phyloP scores from a whole-genome alignment of 257 asterid species.

The Capsicum baccatum region DNA sequence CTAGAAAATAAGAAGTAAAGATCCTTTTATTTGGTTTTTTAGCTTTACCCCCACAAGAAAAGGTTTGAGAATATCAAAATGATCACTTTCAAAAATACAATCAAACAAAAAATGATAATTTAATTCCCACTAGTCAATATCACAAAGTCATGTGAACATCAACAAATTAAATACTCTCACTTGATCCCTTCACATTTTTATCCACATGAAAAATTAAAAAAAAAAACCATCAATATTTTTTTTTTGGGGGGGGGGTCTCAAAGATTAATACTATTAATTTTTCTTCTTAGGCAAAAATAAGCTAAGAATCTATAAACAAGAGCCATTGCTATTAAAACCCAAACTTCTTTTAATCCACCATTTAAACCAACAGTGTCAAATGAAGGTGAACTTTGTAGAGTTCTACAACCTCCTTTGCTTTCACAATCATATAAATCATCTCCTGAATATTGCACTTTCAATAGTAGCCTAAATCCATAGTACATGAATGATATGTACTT shows the following conservation, averaged over 20 bases:
- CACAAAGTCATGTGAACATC: background rate
- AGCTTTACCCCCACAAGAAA: background rate
- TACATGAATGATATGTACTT: conserved; percentile 85
- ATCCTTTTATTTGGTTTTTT: background rate
- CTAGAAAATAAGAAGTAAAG: background rate
- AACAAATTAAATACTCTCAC: background rate
- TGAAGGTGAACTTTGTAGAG: conserved; percentile 83
- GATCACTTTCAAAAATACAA: background rate
- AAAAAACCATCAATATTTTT: background rate
- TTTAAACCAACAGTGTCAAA: conserved; percentile 74
- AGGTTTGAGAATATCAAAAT: background rate
- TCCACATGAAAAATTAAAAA: background rate
- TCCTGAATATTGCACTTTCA: conserved; percentile 84
- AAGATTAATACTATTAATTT: conserved; percentile 53
- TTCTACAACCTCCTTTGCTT: conserved; percentile 68
- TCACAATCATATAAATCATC: conserved; percentile 76
- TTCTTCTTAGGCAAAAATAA: conserved; percentile 66
- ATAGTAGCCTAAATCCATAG: conserved; percentile 86
- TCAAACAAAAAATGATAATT: background rate
- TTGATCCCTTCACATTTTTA: background rate
- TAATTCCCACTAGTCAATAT: background rate
- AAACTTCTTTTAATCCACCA: conserved; percentile 81
- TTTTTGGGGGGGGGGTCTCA: conserved; percentile 26
- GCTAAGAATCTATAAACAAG: conserved; percentile 72
- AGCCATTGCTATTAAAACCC: conserved; percentile 87